Percentiles rank a stretch among this genome's conserved stretches.
Conservation (phyloP, 73 alveolate species). For the Tetrahymena malaccensis region DNA sequence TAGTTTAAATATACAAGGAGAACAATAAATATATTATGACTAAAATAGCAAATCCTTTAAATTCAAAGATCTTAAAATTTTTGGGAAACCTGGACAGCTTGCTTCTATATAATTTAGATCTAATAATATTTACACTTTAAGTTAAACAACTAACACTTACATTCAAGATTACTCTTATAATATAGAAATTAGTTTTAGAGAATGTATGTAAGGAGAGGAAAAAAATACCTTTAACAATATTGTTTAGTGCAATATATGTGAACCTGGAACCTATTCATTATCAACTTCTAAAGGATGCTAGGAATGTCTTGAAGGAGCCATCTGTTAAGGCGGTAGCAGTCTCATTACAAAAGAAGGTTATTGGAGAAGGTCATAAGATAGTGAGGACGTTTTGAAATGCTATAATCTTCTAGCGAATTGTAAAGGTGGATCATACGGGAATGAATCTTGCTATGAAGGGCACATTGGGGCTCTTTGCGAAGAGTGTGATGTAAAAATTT, state of each 20-base stretch:
- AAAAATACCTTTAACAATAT: not conserved
- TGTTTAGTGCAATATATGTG: not conserved
- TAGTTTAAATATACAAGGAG: not conserved
- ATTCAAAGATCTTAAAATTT: not conserved
- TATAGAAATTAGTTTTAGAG: not conserved
- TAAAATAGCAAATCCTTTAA: no score
- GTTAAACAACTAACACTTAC: not conserved
- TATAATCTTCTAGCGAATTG: not conserved
- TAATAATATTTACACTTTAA: not conserved
- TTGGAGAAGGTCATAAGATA: slow-evolving; percentile 36
- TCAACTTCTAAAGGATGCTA: not conserved
- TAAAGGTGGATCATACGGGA: not conserved
- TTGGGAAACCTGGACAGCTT: not conserved
- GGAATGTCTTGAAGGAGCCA: slow-evolving; percentile 35
- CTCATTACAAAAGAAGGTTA: slow-evolving; percentile 31
- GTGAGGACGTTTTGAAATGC: slow-evolving; percentile 16
- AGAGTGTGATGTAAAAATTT: not conserved
- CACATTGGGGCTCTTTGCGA: not conserved
- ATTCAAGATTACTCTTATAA: not conserved
- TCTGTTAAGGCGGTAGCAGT: slow-evolving; percentile 24
- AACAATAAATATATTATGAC: not conserved
- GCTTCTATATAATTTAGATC: not conserved
- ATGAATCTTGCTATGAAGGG: not conserved
- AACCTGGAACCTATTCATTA: slow-evolving; percentile 4
- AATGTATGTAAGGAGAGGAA: not conserved